These are phyloP conservation scores for Trichoderma aggressivum DNA, from an alignment of 2,329 filamentous ascomycete genomes.

Conservation along the genomic window DNA sequence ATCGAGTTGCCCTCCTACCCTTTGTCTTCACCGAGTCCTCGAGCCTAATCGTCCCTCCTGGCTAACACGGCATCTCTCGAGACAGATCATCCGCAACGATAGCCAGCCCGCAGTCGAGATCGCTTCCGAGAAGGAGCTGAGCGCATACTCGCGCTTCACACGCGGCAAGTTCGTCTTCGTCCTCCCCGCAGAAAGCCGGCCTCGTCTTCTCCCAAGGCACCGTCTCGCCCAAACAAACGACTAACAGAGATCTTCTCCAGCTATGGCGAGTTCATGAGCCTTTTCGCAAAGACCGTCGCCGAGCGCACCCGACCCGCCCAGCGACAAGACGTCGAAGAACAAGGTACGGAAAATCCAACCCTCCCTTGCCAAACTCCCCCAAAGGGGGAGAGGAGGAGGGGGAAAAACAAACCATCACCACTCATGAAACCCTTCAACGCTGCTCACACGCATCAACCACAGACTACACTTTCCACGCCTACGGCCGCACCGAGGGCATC, in stretches of 20 bases:
- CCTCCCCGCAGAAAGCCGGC: not conserved
- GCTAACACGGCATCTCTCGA: slow-evolving; percentile 9
- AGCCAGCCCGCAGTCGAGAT: slow-evolving; percentile 73
- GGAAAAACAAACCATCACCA: not conserved
- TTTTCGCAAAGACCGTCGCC: slow-evolving; percentile 84
- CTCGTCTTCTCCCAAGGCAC: not conserved
- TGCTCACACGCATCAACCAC: not conserved
- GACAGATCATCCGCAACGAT: slow-evolving; percentile 78
- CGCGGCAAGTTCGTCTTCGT: slow-evolving; percentile 59
- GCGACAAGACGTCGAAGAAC: slow-evolving; percentile 80
- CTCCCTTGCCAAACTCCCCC: not conserved
- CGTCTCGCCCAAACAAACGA: not conserved
- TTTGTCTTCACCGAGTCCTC: not conserved
- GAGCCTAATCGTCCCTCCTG: not conserved
- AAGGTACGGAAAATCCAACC: slow-evolving; percentile 50
- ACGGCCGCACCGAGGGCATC: slow-evolving; percentile 70
- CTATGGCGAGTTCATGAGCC: slow-evolving; percentile 68
- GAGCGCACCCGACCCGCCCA: slow-evolving; percentile 78
- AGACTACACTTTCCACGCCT: slow-evolving; percentile 75
- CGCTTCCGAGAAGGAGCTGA: slow-evolving; percentile 71
- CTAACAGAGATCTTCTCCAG: slow-evolving; percentile 22
- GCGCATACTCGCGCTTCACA: slow-evolving; percentile 77
- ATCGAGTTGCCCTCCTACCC: slow-evolving; percentile 16
- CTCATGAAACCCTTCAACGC: not conserved
- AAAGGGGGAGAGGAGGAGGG: not conserved